phyloP scores from a whole-genome alignment of 345 rosid species.

The Geranium brycei region DNA sequence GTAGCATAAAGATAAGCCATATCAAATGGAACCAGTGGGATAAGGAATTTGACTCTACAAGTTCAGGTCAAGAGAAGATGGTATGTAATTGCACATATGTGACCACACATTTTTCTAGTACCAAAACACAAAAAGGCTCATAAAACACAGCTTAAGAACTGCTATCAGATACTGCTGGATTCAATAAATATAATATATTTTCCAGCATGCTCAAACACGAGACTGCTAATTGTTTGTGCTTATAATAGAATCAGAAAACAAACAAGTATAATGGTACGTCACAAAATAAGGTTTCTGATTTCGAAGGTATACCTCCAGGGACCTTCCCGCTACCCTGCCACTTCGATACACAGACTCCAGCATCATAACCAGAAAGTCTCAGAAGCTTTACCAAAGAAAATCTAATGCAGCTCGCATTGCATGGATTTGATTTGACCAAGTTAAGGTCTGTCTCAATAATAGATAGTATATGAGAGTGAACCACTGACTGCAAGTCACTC shows the following conservation, averaged over 20 bases:
- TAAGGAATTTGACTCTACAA: neutral
- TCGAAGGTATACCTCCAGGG: conserved; percentile 64
- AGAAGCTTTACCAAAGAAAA: conserved; percentile 59
- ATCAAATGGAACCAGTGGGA: neutral
- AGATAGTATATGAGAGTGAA: conserved; percentile 48
- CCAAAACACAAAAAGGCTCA: too few species aligned
- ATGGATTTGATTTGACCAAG: conserved; percentile 42
- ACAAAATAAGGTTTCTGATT: conserved; percentile 1
- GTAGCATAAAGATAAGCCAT: neutral
- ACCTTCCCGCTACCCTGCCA: conserved; percentile 81
- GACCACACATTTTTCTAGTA: neutral
- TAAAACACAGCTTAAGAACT: too few species aligned
- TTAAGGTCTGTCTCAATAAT: conserved; percentile 48
- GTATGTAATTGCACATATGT: neutral
- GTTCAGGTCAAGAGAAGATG: neutral
- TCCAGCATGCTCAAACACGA: neutral
- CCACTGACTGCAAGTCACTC: conserved; percentile 44
- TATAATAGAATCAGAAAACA: too few species aligned
- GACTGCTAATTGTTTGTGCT: neutral
- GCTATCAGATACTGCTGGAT: neutral
- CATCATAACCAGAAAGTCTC: conserved; percentile 67
- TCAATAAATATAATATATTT: neutral
- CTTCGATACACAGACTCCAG: conserved; percentile 68
- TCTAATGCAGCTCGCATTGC: conserved; percentile 74
- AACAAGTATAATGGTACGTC: neutral